Percentiles rank a stretch among this genome's conserved stretches.
Evolutionary conservation across 1,139 yeast species (phyloP).

Genomic region (Zygosaccharomyces pseudobailii): DNA sequence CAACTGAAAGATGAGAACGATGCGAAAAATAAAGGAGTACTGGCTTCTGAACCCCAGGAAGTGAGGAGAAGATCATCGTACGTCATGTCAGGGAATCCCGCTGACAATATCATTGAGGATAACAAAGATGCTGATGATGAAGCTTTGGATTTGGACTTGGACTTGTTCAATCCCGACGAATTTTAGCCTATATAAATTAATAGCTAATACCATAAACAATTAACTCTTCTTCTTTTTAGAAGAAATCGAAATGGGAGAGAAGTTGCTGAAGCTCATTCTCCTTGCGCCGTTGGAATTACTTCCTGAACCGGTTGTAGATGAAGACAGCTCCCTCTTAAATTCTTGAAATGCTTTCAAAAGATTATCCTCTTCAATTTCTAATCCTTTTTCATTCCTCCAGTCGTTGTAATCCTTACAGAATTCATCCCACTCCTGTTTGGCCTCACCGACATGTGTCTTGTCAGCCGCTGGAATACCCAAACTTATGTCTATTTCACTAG

Average conservation of each 20-base stretch:
- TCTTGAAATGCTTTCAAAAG: conserved; percentile 51
- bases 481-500: conserved; percentile 29
- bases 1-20: conserved; percentile 11
- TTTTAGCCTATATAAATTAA: conserved; percentile 16
- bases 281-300: conserved; percentile 13
- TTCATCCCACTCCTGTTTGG: conserved; percentile 41
- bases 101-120: conserved; percentile 1
- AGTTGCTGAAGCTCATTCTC: conserved; percentile 32
- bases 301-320: conserved; percentile 7
- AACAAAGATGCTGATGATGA: conserved; percentile 28
- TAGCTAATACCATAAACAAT: background rate
- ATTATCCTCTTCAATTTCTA: conserved; percentile 45
- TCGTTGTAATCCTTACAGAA: conserved; percentile 40
- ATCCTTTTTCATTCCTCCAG: conserved; percentile 39
- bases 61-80: conserved; percentile 9
- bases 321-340: conserved; percentile 44
- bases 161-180: conserved; percentile 66
- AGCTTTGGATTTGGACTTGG: conserved; percentile 45
- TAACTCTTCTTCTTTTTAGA: conserved; percentile 12
- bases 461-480: conserved; percentile 48
- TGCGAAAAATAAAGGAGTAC: conserved; percentile 25
- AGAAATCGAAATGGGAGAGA: conserved; percentile 19
- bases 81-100: conserved; percentile 5
- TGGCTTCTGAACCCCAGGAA: conserved; percentile 12
- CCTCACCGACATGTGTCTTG: conserved; percentile 37